Evolutionary conservation across 2,329 filamentous ascomycete genomes (phyloP).

Genomic region (Taxawa tesnikishii): DNA sequence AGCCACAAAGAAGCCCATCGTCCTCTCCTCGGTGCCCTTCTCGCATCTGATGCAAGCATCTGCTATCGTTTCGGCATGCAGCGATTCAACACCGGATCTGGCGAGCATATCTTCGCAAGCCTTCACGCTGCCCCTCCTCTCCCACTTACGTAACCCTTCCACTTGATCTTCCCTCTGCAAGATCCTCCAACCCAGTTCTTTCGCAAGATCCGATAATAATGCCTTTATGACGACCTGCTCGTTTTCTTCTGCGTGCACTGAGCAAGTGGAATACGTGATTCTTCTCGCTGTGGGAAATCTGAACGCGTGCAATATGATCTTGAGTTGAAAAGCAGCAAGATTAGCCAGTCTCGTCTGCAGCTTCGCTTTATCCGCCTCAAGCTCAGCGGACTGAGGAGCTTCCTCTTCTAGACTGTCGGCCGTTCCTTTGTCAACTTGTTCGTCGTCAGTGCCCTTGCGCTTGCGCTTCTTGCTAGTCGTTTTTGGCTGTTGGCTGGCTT

Average conservation of each 20-base stretch:
- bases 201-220: conserved; percentile 55
- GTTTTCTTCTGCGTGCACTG: conserved; percentile 76
- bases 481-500: conserved; percentile 3
- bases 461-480: conserved; percentile 18
- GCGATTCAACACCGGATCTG: conserved; percentile 15
- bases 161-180: conserved; percentile 61
- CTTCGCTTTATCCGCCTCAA: conserved; percentile 36
- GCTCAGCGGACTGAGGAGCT: conserved; percentile 15
- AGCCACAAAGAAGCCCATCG: conserved; percentile 95
- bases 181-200: conserved; percentile 63
- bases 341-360: conserved; percentile 55
- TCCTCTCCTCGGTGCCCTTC: conserved; percentile 35
- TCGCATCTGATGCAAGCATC: conserved; percentile 11
- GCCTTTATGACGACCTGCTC: conserved; percentile 69
- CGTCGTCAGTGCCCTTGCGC: conserved; percentile 8
- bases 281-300: conserved; percentile 60
- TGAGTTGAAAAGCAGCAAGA: conserved; percentile 70
- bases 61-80: conserved; percentile 15
- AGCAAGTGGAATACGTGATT: conserved; percentile 91
- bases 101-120: conserved; percentile 21
- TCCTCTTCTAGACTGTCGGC: conserved; percentile 25
- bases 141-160: conserved; percentile 63
- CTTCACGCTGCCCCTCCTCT: conserved; percentile 35
- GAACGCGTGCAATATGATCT: conserved; percentile 74
- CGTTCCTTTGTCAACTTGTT: conserved; percentile 5